Percentiles rank a stretch among this genome's conserved stretches.
Conservation (phyloP, 2,329 filamentous ascomycete species). For the Basipetospora chlamydospora region DNA sequence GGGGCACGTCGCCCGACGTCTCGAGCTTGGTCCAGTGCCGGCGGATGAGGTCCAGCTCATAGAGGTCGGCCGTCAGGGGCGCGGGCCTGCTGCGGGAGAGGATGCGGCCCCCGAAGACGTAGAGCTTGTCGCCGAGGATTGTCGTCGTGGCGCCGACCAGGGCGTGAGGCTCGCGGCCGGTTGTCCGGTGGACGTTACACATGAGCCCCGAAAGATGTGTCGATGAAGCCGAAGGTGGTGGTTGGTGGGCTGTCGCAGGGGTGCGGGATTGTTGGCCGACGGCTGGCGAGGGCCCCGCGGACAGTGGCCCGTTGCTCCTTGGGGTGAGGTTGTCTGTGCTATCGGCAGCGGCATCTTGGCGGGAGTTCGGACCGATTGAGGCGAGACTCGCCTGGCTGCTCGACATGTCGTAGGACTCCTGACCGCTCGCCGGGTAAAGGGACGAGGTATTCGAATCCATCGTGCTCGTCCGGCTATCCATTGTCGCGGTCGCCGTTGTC, state of each 20-base stretch:
- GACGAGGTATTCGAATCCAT: constrained; percentile 28
- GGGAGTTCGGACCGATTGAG: constrained; percentile 16
- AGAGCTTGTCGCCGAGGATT: constrained; percentile 86
- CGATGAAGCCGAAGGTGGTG: constrained; percentile 25
- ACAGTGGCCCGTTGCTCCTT: constrained; percentile 37
- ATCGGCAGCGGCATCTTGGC: constrained; percentile 24
- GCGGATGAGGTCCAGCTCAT: constrained; percentile 80
- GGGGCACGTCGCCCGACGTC: constrained; percentile 69
- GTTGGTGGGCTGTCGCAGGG: constrained; percentile 5
- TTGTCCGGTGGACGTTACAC: constrained; percentile 70
- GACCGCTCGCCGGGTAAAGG: constrained; percentile 16
- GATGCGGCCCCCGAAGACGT: constrained; percentile 86
- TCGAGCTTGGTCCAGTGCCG: constrained; percentile 90
- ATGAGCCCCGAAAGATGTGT: constrained; percentile 50
- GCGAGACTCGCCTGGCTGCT: constrained; percentile 32
- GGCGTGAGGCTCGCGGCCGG: constrained; percentile 78
- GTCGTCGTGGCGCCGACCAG: constrained; percentile 92
- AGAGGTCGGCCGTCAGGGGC: constrained; percentile 76
- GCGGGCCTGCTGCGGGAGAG: constrained; percentile 68
- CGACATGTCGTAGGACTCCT: constrained; percentile 22
- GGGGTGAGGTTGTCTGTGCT: constrained; percentile 21
- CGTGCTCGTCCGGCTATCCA: constrained; percentile 28
- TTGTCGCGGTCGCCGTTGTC: constrained; percentile 7
- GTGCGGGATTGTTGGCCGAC: constrained; percentile 19
- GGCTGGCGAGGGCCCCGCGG: constrained; percentile 41